Evolutionary conservation across 768 basidiomycete species (phyloP), one percentile per base, ranked within the genome.

Genomic region (Clitopilus passeckerianus): DNA sequence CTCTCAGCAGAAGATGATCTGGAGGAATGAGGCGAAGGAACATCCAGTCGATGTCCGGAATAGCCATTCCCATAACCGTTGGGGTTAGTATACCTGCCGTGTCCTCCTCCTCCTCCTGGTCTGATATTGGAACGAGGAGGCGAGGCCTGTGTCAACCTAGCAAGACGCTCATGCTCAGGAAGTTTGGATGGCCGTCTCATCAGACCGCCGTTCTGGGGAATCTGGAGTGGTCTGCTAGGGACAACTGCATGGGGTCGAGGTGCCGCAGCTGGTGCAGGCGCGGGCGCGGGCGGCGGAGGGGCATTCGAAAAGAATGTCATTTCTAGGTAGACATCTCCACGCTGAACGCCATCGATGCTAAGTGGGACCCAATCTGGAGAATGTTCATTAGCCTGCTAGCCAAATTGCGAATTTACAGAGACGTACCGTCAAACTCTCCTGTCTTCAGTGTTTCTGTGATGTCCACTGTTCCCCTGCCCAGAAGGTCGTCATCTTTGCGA

Each of bases 351-450:
- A 53, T 72, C 66, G 35, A 73, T 60, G 34, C 70, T 66, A 16
- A 76, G 63, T 34, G 66, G 62, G 1, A 78, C 70, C 75, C 75
- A 77, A 52, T 77, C 73, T 74, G 58, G 34, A 60, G 30, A 5
- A 14, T 5, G 30, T 37, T n/a, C 22, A 12, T 43, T 14, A 35
- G 35, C 58, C 33, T 59, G 18, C 1, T 20, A 35, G 30, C 34
- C n/a, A n/a, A n/a, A n/a, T n/a, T 34, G 8, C 35, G 15, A 33
- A 54, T 9, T 10, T 22, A 22, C 50, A 1, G 27, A 7, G 14
- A 73, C 89, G 41, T 66, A 93, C 95, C 92, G 71, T 98, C 95
- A 62, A 93, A 95, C 72, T 96, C 94, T 18, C 95, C 94, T 15
- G 84, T 87, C 71, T 82, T 86, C 59, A 97, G 73, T 0, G 89